A percentile compares a stretch with the other conserved stretches of the same genome.
These are phyloP conservation scores for Scenedesmus sp. DNA, from an alignment of 163 green algal species.

Conservation along the genomic window DNA sequence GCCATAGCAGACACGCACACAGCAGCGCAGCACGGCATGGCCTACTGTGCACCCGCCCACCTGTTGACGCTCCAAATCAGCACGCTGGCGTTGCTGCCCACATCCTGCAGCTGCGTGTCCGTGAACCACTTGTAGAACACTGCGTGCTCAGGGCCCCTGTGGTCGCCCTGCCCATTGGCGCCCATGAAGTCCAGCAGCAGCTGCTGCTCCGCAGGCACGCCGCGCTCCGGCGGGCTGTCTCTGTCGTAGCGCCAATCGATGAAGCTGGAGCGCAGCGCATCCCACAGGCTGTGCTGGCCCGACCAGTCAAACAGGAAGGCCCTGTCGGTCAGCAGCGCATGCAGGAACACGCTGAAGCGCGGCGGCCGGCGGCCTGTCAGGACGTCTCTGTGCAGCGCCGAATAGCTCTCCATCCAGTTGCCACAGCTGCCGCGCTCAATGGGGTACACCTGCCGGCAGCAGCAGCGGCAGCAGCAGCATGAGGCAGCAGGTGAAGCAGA, in stretches of 20 bases:
- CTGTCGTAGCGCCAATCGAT: conserved; percentile 52
- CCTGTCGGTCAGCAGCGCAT: conserved; percentile 41
- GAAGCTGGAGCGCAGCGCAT: conserved; percentile 33
- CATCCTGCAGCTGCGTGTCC: neutral
- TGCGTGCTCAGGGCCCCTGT: conserved; percentile 51
- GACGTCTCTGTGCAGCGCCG: conserved; percentile 43
- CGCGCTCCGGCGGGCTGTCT: neutral
- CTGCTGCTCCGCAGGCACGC: neutral
- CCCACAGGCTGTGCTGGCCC: conserved; percentile 35
- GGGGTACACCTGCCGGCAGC: neutral
- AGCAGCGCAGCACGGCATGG: neutral
- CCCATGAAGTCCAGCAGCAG: conserved; percentile 6
- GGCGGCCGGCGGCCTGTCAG: neutral
- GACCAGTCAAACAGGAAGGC: conserved; percentile 57
- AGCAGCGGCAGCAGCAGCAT: neutral
- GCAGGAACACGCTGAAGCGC: conserved; percentile 46
- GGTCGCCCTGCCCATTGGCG: conserved; percentile 26
- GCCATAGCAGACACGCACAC: too few species aligned
- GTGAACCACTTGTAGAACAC: conserved; percentile 39
- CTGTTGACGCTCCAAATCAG: neutral
- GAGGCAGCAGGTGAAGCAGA: neutral
- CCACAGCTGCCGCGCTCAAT: neutral
- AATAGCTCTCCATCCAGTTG: conserved; percentile 38
- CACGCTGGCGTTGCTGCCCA: neutral
- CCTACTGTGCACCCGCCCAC: neutral